Evolutionary conservation across 345 rosid genomes (phyloP).

Genomic region (Viola odorata): DNA sequence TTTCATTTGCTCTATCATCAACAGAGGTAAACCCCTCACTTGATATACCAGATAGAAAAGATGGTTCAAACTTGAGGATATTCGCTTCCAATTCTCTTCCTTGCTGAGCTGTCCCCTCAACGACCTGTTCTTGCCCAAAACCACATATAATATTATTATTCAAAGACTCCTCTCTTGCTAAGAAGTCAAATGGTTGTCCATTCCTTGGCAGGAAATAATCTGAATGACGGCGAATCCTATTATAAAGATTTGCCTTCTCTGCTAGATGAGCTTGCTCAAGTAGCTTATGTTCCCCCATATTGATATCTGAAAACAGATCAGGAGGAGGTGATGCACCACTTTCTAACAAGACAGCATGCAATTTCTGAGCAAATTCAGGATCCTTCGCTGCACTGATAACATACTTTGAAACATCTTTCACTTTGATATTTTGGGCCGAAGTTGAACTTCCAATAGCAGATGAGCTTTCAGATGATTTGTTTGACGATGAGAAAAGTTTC

Average conservation of each 20-base stretch:
- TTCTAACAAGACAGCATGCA: constrained; percentile 81
- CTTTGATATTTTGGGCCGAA: constrained; percentile 69
- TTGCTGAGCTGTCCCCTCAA: constrained; percentile 26
- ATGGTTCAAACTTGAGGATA: constrained; percentile 20
- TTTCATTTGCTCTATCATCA: constrained; percentile 24
- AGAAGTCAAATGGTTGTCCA: constrained; percentile 17
- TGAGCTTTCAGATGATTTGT: constrained; percentile 35
- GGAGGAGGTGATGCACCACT: constrained; percentile 91
- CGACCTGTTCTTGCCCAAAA: constrained; percentile 23
- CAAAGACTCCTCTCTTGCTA: constrained; percentile 12
- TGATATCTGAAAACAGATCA: constrained; percentile 62
- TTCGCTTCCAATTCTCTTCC: constrained; percentile 35
- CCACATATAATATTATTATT: constrained; percentile 18
- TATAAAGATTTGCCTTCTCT: constrained; percentile 24
- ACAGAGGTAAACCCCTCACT: constrained; percentile 30
- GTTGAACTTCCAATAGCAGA: constrained; percentile 43
- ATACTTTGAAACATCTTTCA: constrained; percentile 75
- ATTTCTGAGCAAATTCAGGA: constrained; percentile 86
- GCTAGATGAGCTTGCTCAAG: constrained; percentile 29
- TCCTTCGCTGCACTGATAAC: constrained; percentile 90
- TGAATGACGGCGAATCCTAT: constrained; percentile 19
- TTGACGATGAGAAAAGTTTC: constrained; percentile 45
- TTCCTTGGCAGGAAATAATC: constrained; percentile 28
- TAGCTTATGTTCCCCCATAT: constrained; percentile 33
- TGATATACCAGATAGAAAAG: constrained; percentile 27